Percentiles rank a stretch among this genome's conserved stretches.
Conservation (phyloP, 768 basidiomycete species). For the Leucosporidium creatinivorum region DNA sequence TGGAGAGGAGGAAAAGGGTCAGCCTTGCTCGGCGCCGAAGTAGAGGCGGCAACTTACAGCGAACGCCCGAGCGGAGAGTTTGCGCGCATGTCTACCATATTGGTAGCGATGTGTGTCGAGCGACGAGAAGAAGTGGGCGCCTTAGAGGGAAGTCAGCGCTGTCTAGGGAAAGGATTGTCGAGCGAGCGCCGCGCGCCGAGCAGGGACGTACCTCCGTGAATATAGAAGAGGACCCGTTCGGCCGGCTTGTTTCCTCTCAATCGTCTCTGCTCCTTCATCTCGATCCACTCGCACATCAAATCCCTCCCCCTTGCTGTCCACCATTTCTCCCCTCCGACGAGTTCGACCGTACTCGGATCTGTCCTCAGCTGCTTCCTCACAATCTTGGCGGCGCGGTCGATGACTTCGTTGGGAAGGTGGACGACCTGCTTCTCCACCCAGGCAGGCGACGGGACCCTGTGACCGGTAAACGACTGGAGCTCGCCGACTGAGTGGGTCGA, state of each 20-base stretch:
- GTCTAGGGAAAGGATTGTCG: not conserved
- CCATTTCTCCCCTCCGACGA: conserved; percentile 42
- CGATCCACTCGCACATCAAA: conserved; percentile 43
- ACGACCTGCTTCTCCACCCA: conserved; percentile 41
- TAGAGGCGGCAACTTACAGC: conserved; percentile 18
- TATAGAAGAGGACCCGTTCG: conserved; percentile 41
- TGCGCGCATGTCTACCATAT: conserved; percentile 43
- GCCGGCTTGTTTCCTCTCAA: conserved; percentile 23
- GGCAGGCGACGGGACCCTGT: conserved; percentile 30
- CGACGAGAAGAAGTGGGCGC: conserved; percentile 44
- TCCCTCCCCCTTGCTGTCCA: conserved; percentile 41
- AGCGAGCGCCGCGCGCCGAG: not conserved
- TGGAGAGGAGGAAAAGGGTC: not conserved
- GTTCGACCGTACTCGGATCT: conserved; percentile 37
- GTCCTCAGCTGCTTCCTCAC: conserved; percentile 38
- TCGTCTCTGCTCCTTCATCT: conserved; percentile 44
- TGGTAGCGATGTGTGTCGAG: conserved; percentile 44
- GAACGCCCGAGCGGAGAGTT: conserved; percentile 42
- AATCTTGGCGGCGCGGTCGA: conserved; percentile 38
- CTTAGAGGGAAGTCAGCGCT: conserved; percentile 33
- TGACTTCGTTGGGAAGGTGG: conserved; percentile 36
- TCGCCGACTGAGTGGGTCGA: conserved; percentile 42
- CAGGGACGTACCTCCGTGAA: conserved; percentile 39
- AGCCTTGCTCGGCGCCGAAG: not conserved
- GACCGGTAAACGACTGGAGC: conserved; percentile 41